Evolutionary conservation across 176 grass and related monocot species (phyloP).

Genomic region (barley (Hordeum vulgare)): DNA sequence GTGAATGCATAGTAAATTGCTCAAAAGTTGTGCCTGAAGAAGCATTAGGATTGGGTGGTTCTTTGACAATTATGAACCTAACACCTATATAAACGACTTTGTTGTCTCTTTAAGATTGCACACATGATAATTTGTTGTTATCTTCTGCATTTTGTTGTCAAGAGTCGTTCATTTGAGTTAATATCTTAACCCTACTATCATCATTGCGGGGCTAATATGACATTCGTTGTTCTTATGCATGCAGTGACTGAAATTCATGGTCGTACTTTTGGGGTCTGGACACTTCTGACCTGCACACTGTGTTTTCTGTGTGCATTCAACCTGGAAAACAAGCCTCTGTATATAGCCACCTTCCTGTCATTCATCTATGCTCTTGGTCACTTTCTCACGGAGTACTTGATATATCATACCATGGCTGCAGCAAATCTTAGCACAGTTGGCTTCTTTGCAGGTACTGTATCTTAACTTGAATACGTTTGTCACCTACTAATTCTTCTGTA

Average conservation of each 20-base stretch:
- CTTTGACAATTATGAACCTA: not conserved
- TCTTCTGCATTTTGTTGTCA: not conserved
- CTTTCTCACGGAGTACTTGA: constrained; percentile 79
- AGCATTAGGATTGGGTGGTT: not conserved
- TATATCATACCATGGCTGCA: constrained; percentile 73
- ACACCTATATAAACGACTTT: not conserved
- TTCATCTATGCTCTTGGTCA: constrained; percentile 79
- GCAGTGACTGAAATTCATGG: constrained; percentile 90
- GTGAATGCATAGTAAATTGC: not conserved
- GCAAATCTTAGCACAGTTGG: constrained; percentile 79
- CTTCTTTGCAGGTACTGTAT: constrained; percentile 74
- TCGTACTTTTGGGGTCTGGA: constrained; percentile 89
- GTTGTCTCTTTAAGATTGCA: not conserved
- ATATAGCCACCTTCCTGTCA: constrained; percentile 68
- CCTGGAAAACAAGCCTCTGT: constrained; percentile 70
- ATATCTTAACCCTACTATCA: not conserved
- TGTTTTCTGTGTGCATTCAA: constrained; percentile 91
- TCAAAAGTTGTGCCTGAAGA: not conserved
- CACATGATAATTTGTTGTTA: not conserved
- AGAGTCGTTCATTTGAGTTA: not conserved
- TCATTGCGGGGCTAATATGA: not conserved
- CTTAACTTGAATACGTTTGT: not conserved
- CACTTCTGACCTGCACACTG: constrained; percentile 75
- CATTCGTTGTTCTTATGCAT: constrained; percentile 2
- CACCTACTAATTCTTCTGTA: not conserved